Conservation (phyloP, 2,329 filamentous ascomycete genomes). For the Escovopsis sp. region DNA sequence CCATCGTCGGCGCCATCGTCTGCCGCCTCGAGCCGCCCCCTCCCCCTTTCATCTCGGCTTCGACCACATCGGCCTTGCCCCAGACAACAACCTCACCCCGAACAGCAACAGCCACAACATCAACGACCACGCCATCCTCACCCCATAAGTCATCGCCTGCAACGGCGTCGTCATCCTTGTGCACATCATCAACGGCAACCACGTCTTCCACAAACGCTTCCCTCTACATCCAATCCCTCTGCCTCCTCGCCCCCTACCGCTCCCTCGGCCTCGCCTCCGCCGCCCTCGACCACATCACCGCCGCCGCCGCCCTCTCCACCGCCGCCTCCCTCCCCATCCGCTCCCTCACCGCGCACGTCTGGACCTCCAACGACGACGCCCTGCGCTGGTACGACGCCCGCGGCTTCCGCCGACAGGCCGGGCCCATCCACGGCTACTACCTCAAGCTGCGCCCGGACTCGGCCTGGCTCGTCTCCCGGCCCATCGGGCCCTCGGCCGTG, state of each 20-base stretch:
- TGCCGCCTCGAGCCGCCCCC: constrained; percentile 38
- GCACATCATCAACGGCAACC: too few relatives aligned
- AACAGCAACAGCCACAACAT: too few relatives aligned
- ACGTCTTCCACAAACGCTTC: constrained; percentile 5
- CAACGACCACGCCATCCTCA: too few relatives aligned
- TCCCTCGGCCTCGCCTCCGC: constrained; percentile 42
- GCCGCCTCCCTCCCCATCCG: constrained; percentile 21
- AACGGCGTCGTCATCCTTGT: too few relatives aligned
- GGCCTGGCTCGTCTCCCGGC: constrained; percentile 42
- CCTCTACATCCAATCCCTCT: constrained; percentile 50
- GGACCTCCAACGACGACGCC: constrained; percentile 50
- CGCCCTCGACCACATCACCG: constrained; percentile 37
- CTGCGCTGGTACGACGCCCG: constrained; percentile 45
- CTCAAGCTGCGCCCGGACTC: constrained; percentile 43
- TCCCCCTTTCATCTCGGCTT: constrained; percentile 4
- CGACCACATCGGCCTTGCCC: constrained; percentile 3
- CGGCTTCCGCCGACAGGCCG: constrained; percentile 35
- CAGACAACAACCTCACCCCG: too few relatives aligned
- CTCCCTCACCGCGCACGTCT: constrained; percentile 48
- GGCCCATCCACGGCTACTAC: constrained; percentile 43
- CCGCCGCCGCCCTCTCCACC: constrained; percentile 27
- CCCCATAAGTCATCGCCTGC: too few relatives aligned
- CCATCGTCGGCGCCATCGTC: constrained; percentile 45
- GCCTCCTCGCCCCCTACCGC: constrained; percentile 47
- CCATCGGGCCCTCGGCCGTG: constrained; percentile 17